These are phyloP conservation scores for Alternaria viburni DNA, from an alignment of 2,329 filamentous ascomycete species.

Conservation along the genomic window DNA sequence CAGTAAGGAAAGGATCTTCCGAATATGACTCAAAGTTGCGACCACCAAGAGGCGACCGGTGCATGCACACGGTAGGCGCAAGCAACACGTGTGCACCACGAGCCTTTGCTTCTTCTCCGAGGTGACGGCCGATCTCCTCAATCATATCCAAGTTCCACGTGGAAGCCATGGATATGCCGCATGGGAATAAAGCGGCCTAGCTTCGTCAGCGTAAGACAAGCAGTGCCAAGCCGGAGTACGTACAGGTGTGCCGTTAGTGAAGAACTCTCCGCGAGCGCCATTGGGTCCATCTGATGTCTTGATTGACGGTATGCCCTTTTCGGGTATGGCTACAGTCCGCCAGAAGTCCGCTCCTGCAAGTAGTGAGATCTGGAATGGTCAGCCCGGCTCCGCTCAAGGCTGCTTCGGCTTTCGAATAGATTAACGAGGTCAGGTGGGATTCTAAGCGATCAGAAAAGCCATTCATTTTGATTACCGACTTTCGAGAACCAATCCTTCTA, in stretches of 20 bases:
- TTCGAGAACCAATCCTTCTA: not conserved
- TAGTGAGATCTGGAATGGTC: conserved; percentile 44
- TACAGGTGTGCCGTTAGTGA: conserved; percentile 58
- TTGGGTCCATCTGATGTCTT: conserved; percentile 73
- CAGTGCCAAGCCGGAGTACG: conserved; percentile 27
- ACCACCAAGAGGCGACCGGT: conserved; percentile 81
- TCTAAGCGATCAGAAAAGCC: conserved; percentile 6
- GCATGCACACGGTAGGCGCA: conserved; percentile 81
- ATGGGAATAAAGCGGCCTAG: conserved; percentile 78
- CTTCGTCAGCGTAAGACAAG: conserved; percentile 17
- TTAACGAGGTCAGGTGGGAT: conserved; percentile 11
- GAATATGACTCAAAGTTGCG: conserved; percentile 88
- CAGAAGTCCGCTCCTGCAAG: conserved; percentile 69
- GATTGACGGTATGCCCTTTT: conserved; percentile 68
- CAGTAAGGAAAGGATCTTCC: conserved; percentile 79
- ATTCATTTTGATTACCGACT: not conserved
- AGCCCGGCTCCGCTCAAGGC: conserved; percentile 21
- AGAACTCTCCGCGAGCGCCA: conserved; percentile 72
- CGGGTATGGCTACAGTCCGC: conserved; percentile 68
- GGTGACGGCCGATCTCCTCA: conserved; percentile 70
- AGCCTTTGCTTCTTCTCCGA: conserved; percentile 74
- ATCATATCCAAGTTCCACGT: conserved; percentile 79
- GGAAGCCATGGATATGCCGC: conserved; percentile 77
- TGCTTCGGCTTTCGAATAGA: conserved; percentile 12
- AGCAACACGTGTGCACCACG: conserved; percentile 76